Base-by-base conservation (phyloP, 1,139 yeast species). In the Pichia sp. region DNA sequence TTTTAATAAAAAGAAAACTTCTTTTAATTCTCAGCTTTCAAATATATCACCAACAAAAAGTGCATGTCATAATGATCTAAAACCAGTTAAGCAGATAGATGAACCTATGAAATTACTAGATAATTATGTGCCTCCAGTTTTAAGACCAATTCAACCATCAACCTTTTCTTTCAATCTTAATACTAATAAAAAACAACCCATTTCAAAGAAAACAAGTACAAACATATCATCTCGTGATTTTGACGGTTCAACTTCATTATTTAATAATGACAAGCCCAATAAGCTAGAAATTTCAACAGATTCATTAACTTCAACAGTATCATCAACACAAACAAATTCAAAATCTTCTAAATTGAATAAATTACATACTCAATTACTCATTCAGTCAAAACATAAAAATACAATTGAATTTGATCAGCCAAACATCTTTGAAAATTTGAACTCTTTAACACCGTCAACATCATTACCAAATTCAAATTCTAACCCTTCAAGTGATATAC, bases 121-220 rank as follows among this genome's bases (percentile, higher is more conserved):
- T 24, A 56, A 58, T 39, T 64, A 64, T 42, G 56, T 63, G 0
- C 68, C 68, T 6, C 61, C 67, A 1, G 67, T 63, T 15, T 50
- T 64, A 30, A 54, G 68, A 15, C 63, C 62, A 16, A 54, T 52
- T 15, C 43, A 51, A 5, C 43, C 40, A 20, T 41, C 49, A 13
- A 44, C 49, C 3, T 29, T 45, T 16, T 26, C 5, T 27, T 48
- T 30, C 49, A 48, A 20, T 23, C 12, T 13, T 9, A 24, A 20
- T 24, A 20, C 11, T 6, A 40, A 32, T 32, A 23, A 7, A 11
- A 40, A 5, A 7, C 38, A 35, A 16, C 2, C 2, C 13, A 16
- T 16, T 32, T 22, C 16, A 16, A 32, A 32, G 22, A 32, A 2
- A 11, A 18, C 18, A 18, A 9, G 18, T 8, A 9, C 13, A 18